Evolutionary conservation across 1,284 basidiomycete species (phyloP).

Genomic region (Puccinia coronata): DNA sequence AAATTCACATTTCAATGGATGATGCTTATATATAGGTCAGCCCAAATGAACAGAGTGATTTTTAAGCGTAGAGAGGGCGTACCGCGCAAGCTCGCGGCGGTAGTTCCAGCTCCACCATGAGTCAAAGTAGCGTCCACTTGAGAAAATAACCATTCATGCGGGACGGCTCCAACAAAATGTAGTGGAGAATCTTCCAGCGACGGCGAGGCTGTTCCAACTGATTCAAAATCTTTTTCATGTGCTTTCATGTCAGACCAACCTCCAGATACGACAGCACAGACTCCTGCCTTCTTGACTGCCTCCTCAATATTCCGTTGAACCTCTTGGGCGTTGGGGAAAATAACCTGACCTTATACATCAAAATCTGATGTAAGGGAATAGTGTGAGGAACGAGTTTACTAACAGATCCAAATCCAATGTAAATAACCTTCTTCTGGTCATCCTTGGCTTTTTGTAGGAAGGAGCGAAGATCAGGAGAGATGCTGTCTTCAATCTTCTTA

Average conservation of each 20-base stretch:
- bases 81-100: conserved; percentile 54
- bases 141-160: conserved; percentile 57
- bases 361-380: neutral
- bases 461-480: conserved; percentile 53
- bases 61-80: neutral
- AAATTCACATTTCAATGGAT: no score
- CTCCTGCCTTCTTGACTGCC: conserved; percentile 54
- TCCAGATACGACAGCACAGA: conserved; percentile 54
- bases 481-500: conserved; percentile 50
- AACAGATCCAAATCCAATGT: conserved; percentile 57
- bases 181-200: conserved; percentile 52
- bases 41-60: neutral
- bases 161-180: conserved; percentile 55
- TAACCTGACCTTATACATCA: conserved; percentile 24
- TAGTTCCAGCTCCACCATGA: conserved; percentile 57
- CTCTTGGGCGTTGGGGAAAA: conserved; percentile 53
- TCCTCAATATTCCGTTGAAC: conserved; percentile 47
- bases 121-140: conserved; percentile 56
- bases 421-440: conserved; percentile 56
- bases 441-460: conserved; percentile 53
- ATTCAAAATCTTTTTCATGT: neutral
- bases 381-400: neutral
- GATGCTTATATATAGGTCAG: no score
- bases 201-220: no score
- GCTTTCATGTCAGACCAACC: conserved; percentile 15